Evolutionary conservation across 441 rosid species (phyloP), one percentile per base, ranked within the genome.

Genomic region (Pelargonium cotyledonis): DNA sequence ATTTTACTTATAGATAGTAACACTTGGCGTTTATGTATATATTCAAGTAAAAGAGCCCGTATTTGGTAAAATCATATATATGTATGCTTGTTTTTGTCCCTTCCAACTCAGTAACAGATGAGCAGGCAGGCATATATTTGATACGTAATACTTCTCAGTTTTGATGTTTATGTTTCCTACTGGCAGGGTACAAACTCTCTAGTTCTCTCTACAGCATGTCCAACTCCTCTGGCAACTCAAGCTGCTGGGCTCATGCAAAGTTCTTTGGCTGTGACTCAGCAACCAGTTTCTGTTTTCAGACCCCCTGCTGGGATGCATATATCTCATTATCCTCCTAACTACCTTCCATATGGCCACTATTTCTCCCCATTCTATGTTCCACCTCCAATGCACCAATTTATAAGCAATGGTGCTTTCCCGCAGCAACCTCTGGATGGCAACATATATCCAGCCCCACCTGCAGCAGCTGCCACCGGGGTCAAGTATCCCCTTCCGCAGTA

Each of bases 261-360:
- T 79, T 89, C 98, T 69, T 74, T 92, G 35, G 72, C 97, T 71
- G 82, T 78, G 73, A 82, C 89, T 66, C 98, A 93, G 77, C 97
- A 89, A 75, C 91, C 91, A 77, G 82, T 88, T 41, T 89, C 93
- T 44, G 88, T 88, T 23, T 88, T 85, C 76, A 88, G 96, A 8
- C 87, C 97, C 11, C 91, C 97, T 26, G 71, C 94, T 38, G 94
- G 94, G 72, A 77, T 93, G 82, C 98, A 91, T 60, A 70, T 89
- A 72, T 77, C 98, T 31, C 98, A 85, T 79, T 93, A 81, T 79
- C 91, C 95, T 62, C 93, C 95, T 73, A 93, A 89, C 66, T 93
- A 83, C 80, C 73, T 93, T 71, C 91, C 92, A 43, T 93, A 89
- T 75, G 89, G 91, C 68, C 95, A 70, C 78, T 91, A 85, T 81